Evolutionary conservation across 768 basidiomycete genomes (phyloP), one percentile per base, ranked within the genome.

Genomic region (Roridomyces roridus): DNA sequence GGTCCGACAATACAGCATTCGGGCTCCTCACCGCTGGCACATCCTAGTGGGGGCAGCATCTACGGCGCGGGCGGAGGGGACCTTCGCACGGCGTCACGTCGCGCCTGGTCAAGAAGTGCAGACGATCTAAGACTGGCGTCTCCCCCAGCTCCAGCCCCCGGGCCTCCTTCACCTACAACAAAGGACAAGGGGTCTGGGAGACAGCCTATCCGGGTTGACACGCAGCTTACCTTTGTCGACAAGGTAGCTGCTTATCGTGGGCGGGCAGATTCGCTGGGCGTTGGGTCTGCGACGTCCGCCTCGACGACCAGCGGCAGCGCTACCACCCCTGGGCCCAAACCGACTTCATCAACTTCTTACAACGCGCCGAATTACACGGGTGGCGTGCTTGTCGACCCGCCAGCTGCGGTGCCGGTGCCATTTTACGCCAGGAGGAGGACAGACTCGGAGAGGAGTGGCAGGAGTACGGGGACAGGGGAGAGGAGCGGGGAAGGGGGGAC

Each of bases 101-200:
- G 85, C 68, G 81, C 80, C 12, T 93, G 91, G 91, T 91, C 90
- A 23, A 85, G 78, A 67, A 92, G 89, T 6, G 90, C 85, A 20
- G 91, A 93, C 67, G 91, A 94, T 68, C 80, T 93, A 46, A 81
- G 84, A 64, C 85, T 82, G 67, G 72, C 85, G 45, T 63, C 72
- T 0, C 59, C 42, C 59, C 64, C 23, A 69, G 74, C 52, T 68
- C 77, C 14, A 11, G 36, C n/a, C 8, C 25, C 36, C 21, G 5
- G n/a, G n/a, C n/a, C 43, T 9, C 37, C n/a, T n/a, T 4, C 37
- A 11, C 37, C 39, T n/a, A 7, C 18, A 9, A 28, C 24, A 23
- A 21, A 35, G 8, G 17, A 26, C 3, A 20, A 12, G 4, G 18
- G 24, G 17, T 15, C 3, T 29, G 14, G 65, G 68, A 35, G 60